phyloP scores from a whole-genome alignment of 2,329 filamentous ascomycete genomes.

The Fusarium pilosicola region DNA sequence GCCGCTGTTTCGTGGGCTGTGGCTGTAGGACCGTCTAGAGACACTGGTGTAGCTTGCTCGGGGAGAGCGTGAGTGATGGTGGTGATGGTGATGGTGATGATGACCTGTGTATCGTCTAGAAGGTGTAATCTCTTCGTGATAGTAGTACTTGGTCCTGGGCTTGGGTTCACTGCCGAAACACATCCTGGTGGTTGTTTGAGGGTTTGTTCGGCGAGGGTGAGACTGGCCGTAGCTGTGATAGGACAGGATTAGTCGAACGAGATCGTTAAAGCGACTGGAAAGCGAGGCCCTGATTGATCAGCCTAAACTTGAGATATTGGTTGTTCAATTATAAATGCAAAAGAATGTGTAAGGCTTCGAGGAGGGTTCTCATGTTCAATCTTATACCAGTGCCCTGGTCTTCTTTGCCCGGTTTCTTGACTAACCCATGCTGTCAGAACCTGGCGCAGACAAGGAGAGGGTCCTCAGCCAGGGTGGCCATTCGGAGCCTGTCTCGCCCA shows the following conservation, averaged over 20 bases:
- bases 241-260: neutral
- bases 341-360: neutral
- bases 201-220: neutral
- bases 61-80: constrained; percentile 50
- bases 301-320: neutral
- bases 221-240: neutral
- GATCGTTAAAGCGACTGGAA: neutral
- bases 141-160: constrained; percentile 62
- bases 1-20: constrained; percentile 58
- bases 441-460: constrained; percentile 37
- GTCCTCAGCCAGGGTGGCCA: constrained; percentile 34
- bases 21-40: constrained; percentile 49
- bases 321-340: constrained; percentile 7
- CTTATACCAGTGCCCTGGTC: constrained; percentile 41
- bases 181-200: constrained; percentile 52
- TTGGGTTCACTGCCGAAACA: constrained; percentile 59
- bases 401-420: constrained; percentile 44
- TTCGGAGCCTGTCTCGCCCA: constrained; percentile 30
- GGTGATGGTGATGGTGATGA: constrained; percentile 50
- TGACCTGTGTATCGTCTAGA: constrained; percentile 52
- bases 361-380: constrained; percentile 34
- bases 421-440: constrained; percentile 37
- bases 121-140: constrained; percentile 64
- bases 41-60: constrained; percentile 57
- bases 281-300: neutral